A percentile compares a stretch with the other conserved stretches of the same genome.
Conservation (phyloP, 2,329 filamentous ascomycete genomes). For the Tricladium varicosporioides region DNA sequence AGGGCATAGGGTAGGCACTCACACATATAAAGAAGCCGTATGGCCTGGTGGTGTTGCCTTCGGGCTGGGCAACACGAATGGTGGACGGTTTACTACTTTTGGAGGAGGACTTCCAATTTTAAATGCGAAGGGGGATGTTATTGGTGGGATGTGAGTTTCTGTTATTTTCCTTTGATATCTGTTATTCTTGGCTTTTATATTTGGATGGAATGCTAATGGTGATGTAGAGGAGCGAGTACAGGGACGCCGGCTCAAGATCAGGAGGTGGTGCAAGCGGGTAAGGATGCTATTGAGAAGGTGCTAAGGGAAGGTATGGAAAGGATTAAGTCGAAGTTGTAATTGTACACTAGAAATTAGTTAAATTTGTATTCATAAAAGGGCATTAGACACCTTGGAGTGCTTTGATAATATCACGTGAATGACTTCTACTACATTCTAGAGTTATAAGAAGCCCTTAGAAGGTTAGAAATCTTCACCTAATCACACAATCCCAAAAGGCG, state of each 20-base stretch:
- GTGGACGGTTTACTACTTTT: slow-evolving; percentile 51
- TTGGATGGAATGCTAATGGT: neutral
- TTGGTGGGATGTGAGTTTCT: slow-evolving; percentile 41
- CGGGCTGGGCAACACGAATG: slow-evolving; percentile 48
- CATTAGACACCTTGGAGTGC: neutral
- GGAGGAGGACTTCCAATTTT: slow-evolving; percentile 52
- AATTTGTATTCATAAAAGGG: neutral
- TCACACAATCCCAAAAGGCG: slow-evolving; percentile 57
- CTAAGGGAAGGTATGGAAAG: slow-evolving; percentile 34
- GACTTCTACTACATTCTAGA: neutral
- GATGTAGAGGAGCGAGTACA: slow-evolving; percentile 45
- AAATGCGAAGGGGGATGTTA: slow-evolving; percentile 43
- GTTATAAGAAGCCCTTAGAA: too few species aligned
- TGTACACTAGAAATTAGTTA: neutral
- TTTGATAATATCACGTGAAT: neutral
- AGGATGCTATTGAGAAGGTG: slow-evolving; percentile 43
- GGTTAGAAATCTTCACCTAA: slow-evolving; percentile 2
- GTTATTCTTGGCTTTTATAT: neutral
- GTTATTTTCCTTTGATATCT: neutral
- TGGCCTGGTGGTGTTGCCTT: slow-evolving; percentile 6
- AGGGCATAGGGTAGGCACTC: slow-evolving; percentile 50
- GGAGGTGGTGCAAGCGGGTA: slow-evolving; percentile 49
- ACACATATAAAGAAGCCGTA: slow-evolving; percentile 48
- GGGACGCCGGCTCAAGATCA: slow-evolving; percentile 54
- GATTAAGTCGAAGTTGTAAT: slow-evolving; percentile 41